Evolutionary conservation across 495 filamentous ascomycete genomes (phyloP).

Genomic region (Hypoxylon crocopeplum): DNA sequence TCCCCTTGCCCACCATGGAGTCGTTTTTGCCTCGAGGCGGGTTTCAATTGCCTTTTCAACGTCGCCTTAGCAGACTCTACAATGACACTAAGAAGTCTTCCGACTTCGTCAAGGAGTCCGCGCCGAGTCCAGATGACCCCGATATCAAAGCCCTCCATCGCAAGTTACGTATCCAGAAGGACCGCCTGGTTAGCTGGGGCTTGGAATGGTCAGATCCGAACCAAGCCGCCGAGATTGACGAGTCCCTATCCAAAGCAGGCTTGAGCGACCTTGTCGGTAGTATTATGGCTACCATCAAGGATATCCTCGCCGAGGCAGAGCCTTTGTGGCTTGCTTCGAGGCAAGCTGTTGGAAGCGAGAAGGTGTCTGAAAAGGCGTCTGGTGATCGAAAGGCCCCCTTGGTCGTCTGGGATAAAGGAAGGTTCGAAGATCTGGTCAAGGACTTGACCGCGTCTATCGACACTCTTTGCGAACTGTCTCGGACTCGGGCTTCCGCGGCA

Average conservation of each 20-base stretch:
- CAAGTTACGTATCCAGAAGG: slow-evolving; percentile 70
- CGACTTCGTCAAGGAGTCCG: slow-evolving; percentile 78
- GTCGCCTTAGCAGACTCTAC: slow-evolving; percentile 86
- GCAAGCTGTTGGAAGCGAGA: slow-evolving; percentile 51
- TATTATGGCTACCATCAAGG: slow-evolving; percentile 88
- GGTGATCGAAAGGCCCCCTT: slow-evolving; percentile 54
- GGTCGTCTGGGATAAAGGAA: slow-evolving; percentile 64
- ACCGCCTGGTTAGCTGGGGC: slow-evolving; percentile 85
- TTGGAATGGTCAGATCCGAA: slow-evolving; percentile 83
- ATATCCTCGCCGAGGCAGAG: slow-evolving; percentile 85
- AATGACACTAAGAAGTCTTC: slow-evolving; percentile 90
- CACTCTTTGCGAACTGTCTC: slow-evolving; percentile 84
- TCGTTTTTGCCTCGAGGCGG: slow-evolving; percentile 53
- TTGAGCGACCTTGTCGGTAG: slow-evolving; percentile 86
- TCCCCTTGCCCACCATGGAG: slow-evolving; percentile 47
- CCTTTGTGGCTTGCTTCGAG: slow-evolving; percentile 67
- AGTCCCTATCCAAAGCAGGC: slow-evolving; percentile 81
- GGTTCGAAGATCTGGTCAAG: slow-evolving; percentile 72
- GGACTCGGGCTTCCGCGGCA: slow-evolving; percentile 64
- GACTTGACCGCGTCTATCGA: slow-evolving; percentile 88
- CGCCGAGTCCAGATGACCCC: slow-evolving; percentile 62
- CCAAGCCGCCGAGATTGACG: slow-evolving; percentile 80
- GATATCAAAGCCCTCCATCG: slow-evolving; percentile 63
- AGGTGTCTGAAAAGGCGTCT: slow-evolving; percentile 42
- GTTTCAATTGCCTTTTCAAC: slow-evolving; percentile 62